Evolutionary conservation across 2,329 filamentous ascomycete species (phyloP).

Genomic region (Penicillium sp.): DNA sequence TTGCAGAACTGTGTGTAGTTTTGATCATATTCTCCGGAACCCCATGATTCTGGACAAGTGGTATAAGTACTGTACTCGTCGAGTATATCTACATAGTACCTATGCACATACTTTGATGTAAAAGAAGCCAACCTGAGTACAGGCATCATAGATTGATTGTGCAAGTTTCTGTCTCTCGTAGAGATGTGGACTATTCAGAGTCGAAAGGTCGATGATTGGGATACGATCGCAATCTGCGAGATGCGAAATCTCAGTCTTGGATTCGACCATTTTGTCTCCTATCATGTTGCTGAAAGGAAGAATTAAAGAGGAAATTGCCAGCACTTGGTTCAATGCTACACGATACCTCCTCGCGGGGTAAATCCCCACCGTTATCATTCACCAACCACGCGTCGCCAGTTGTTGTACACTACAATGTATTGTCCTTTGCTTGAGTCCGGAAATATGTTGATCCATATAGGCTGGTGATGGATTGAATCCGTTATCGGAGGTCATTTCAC

Average conservation of each 20-base stretch:
- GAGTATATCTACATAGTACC: no score
- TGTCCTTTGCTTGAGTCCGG: no score
- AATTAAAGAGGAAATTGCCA: background rate
- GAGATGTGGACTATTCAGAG: conserved; percentile 38
- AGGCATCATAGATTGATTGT: conserved; percentile 38
- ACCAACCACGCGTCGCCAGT: background rate
- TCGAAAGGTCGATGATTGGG: conserved; percentile 47
- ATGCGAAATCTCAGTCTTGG: conserved; percentile 1
- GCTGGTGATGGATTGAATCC: background rate
- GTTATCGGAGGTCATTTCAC: background rate
- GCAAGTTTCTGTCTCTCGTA: conserved; percentile 43
- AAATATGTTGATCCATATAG: background rate
- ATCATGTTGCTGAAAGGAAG: background rate
- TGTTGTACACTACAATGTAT: background rate
- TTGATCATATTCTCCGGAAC: conserved; percentile 18
- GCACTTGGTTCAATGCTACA: background rate
- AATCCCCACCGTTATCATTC: background rate
- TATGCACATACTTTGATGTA: conserved; percentile 36
- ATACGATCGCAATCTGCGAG: conserved; percentile 30
- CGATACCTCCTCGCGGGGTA: conserved; percentile 2
- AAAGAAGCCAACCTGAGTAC: conserved; percentile 49
- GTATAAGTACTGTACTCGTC: background rate
- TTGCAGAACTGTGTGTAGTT: conserved; percentile 26
- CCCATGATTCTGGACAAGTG: conserved; percentile 22
- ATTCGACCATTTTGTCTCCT: background rate